Conservation (phyloP, 192 early-diverging fungal species). For the Linnemannia hyalina region DNA sequence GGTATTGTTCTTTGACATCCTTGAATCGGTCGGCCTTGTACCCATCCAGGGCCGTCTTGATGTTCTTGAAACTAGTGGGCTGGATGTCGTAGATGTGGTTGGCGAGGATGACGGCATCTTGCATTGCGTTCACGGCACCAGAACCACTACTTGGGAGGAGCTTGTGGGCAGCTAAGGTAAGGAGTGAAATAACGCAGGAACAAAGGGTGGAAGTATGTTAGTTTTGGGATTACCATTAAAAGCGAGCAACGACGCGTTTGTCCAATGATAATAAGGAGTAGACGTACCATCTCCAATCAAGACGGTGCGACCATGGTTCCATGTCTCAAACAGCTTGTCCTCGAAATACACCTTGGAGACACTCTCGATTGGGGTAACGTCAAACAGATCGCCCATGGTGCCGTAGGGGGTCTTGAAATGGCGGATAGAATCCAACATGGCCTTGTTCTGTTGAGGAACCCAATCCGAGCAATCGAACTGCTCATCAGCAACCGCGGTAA, state of each 20-base stretch:
- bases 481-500: background rate
- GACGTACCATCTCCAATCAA: constrained; percentile 6
- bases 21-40: constrained; percentile 5
- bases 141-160: constrained; percentile 12
- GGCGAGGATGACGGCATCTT: constrained; percentile 15
- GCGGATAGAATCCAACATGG: constrained; percentile 6
- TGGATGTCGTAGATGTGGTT: constrained; percentile 18
- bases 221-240: background rate
- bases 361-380: constrained; percentile 2
- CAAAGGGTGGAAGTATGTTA: too few relatives aligned
- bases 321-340: background rate
- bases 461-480: constrained; percentile 21
- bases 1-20: background rate
- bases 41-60: background rate
- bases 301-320: background rate
- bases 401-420: constrained; percentile 19
- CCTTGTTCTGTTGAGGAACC: constrained; percentile 8
- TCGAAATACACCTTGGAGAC: constrained; percentile 20
- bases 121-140: constrained; percentile 14
- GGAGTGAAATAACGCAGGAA: too few relatives aligned
- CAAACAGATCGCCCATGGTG: constrained; percentile 14
- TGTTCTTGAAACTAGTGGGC: background rate
- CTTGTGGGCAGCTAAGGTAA: background rate
- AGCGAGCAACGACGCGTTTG: background rate
- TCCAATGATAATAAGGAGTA: too few relatives aligned